Base-by-base conservation (phyloP, 23 red algal genomes). In the Gracilaria gracilis region DNA sequence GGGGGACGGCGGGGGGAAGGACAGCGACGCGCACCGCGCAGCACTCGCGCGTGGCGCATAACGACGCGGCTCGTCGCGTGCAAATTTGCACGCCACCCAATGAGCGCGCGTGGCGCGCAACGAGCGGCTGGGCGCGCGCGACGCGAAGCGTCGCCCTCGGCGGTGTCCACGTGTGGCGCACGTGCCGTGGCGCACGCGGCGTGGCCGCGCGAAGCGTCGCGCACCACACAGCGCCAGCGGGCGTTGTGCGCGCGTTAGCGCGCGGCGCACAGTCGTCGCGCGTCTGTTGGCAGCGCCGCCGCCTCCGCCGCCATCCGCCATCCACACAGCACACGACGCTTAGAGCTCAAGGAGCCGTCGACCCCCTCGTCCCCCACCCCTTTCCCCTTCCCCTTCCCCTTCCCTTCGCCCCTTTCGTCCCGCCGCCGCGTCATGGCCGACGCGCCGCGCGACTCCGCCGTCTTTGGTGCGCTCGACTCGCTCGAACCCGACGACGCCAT, bases 401-500 rank as follows among this genome's bases (percentile, higher is more conserved):
- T 32, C 9, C 73, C 20, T 2, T 35, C 86, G 48, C 69, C 28
- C 36, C 77, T 23, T 11, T 62, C 59, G 27, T 35, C 78, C 21
- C 42, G 24, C 67, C 65, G n/a, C 57, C 66, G 47, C 39, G 44
- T 33, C 87, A 80, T 69, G 72, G 37, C 42, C 44, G 75, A 80
- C 55, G 87, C 74, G 38, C 48, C 49, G 54, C 75, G 73, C 53
- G 75, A 80, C 80, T 27, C 44, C 29, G 79, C 54, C 89, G 69
- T 72, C 24, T 82, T 84, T 69, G 79, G 71, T 80, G 9, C 50
- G 67, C 47, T 76, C 31, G 51, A 82, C 36, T 46, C 42, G 34
- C 44, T 62, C n/a, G 70, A 62, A 31, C 35, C 53, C 35, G 86
- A 76, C 39, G 86, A 90, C 58, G 83, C 66, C 24, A 80, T 90